Evolutionary conservation across 768 basidiomycete genomes (phyloP).

Genomic region (Kwoniella dejecticola): DNA sequence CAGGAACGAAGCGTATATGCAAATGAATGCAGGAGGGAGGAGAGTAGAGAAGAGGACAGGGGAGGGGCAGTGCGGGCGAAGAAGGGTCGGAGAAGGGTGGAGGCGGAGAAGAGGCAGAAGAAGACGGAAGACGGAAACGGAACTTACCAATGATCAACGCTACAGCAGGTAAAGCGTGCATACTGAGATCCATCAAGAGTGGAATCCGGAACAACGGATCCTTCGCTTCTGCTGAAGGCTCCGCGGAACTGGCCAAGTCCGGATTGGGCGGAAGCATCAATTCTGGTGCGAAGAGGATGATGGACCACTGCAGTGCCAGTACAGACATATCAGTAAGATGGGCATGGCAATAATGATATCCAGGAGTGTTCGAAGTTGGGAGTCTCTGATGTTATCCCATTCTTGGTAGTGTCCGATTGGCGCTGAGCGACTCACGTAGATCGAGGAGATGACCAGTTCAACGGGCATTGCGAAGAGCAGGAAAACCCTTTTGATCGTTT

Average conservation of each 20-base stretch:
- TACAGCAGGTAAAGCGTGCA: conserved; percentile 68
- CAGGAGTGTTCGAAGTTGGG: too few species aligned
- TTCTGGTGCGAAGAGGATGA: conserved; percentile 63
- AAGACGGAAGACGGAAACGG: too few species aligned
- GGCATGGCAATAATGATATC: not conserved
- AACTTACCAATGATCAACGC: conserved; percentile 61
- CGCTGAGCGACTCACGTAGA: conserved; percentile 64
- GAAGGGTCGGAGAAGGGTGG: too few species aligned
- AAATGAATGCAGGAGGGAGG: too few species aligned
- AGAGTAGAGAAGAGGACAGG: too few species aligned
- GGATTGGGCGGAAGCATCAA: conserved; percentile 61
- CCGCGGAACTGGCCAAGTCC: conserved; percentile 36
- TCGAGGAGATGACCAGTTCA: conserved; percentile 60
- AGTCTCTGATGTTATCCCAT: too few species aligned
- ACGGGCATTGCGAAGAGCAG: conserved; percentile 72
- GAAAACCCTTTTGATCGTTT: conserved; percentile 62
- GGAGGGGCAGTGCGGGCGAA: too few species aligned
- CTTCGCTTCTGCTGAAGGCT: conserved; percentile 29
- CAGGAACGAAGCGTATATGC: too few species aligned
- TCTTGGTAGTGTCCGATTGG: too few species aligned
- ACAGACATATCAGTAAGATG: not conserved
- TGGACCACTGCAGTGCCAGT: conserved; percentile 60
- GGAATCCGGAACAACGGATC: conserved; percentile 57
- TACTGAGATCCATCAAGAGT: conserved; percentile 64
- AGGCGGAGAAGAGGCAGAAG: too few species aligned